These are phyloP conservation scores for Noccaea caerulescens DNA, from an alignment of 345 rosid genomes.

Conservation along the genomic window DNA sequence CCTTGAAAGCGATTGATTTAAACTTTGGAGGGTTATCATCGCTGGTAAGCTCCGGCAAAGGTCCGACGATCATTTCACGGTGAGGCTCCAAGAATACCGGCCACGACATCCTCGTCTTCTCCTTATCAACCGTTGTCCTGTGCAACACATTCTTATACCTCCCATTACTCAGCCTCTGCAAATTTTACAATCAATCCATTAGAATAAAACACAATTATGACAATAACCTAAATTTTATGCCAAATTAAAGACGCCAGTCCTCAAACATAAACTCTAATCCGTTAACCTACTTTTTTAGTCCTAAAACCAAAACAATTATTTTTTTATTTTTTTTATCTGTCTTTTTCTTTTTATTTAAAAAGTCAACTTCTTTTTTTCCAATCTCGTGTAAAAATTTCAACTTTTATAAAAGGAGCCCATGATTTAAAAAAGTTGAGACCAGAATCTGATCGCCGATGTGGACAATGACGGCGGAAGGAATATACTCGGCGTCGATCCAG, in stretches of 20 bases:
- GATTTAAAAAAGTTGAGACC: conserved; percentile 42
- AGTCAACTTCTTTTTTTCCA: too few relatives aligned
- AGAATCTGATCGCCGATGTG: conserved; percentile 86
- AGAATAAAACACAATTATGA: neutral
- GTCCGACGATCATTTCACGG: conserved; percentile 61
- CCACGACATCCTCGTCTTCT: conserved; percentile 91
- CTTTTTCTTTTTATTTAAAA: too few relatives aligned
- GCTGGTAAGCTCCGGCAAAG: conserved; percentile 59
- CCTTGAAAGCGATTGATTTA: conserved; percentile 69
- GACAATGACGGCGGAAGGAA: conserved; percentile 73
- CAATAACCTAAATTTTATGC: neutral
- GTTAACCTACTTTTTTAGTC: neutral
- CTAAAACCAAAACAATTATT: neutral
- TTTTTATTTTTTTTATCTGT: neutral
- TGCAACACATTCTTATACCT: conserved; percentile 68
- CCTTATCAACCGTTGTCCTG: conserved; percentile 70
- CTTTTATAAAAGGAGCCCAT: neutral
- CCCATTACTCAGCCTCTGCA: conserved; percentile 82
- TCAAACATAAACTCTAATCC: neutral
- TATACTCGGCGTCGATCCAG: conserved; percentile 74
- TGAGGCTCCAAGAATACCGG: conserved; percentile 93
- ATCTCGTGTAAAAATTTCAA: neutral
- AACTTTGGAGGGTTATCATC: conserved; percentile 55
- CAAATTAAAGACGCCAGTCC: neutral
- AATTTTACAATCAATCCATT: neutral